Evolutionary conservation across 192 early-diverging fungal species (phyloP).

Genomic region (Piromyces finnis): DNA sequence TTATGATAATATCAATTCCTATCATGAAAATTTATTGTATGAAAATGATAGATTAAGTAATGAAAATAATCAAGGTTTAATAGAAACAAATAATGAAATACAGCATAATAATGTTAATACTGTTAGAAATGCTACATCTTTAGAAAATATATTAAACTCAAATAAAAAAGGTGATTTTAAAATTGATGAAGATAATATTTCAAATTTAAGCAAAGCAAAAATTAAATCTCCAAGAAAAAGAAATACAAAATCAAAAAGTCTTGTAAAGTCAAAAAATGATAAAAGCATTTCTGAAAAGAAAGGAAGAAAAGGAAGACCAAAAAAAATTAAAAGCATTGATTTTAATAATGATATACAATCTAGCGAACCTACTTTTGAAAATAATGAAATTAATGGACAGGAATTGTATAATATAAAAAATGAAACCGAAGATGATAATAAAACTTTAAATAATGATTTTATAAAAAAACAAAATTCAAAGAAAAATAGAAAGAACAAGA

Average conservation of each 20-base stretch:
- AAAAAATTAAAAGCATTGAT: too few relatives aligned
- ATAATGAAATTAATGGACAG: too few relatives aligned
- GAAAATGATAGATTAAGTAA: too few relatives aligned
- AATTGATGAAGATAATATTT: neutral
- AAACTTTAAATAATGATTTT: neutral
- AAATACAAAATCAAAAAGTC: neutral
- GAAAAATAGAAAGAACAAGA: neutral
- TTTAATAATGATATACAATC: too few relatives aligned
- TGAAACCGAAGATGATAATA: neutral
- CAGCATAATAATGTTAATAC: neutral
- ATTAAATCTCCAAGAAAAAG: neutral
- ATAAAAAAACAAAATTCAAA: neutral
- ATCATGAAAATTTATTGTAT: too few relatives aligned
- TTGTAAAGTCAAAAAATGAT: neutral
- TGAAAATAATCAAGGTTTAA: too few relatives aligned
- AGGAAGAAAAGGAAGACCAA: too few relatives aligned
- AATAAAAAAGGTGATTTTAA: neutral
- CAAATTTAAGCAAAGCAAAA: neutral
- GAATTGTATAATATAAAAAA: too few relatives aligned
- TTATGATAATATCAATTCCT: neutral
- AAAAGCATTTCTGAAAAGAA: too few relatives aligned
- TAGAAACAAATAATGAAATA: too few relatives aligned
- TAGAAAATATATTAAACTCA: neutral
- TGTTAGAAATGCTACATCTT: neutral
- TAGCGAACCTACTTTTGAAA: too few relatives aligned